These are phyloP conservation scores for Nigrospora osmanthi DNA, from an alignment of 2,329 filamentous ascomycete genomes.

Conservation along the genomic window DNA sequence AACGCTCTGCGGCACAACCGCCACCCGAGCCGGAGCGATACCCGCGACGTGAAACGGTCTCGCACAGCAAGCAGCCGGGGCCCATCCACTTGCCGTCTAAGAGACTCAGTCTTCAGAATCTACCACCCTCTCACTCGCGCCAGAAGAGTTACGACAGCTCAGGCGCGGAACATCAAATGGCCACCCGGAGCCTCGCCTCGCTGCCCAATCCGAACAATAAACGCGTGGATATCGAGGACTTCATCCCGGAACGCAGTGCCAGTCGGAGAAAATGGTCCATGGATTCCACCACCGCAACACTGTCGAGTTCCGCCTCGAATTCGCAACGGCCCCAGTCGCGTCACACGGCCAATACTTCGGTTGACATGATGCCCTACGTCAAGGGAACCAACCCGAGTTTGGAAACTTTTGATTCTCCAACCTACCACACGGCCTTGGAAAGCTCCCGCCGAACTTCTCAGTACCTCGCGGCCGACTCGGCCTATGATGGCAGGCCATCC, in stretches of 20 bases:
- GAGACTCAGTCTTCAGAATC: conserved; percentile 11
- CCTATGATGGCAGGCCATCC: background rate
- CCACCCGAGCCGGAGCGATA: background rate
- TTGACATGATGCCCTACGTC: conserved; percentile 25
- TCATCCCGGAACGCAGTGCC: conserved; percentile 26
- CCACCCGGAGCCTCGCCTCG: conserved; percentile 15
- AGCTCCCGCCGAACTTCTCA: conserved; percentile 2
- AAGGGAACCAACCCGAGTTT: conserved; percentile 8
- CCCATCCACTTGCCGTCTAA: conserved; percentile 9
- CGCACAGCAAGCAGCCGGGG: conserved; percentile 7
- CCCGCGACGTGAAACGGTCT: conserved; percentile 5
- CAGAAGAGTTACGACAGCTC: background rate
- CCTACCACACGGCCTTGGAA: conserved; percentile 3
- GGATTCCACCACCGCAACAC: conserved; percentile 30
- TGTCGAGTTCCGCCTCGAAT: conserved; percentile 32
- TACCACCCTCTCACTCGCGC: conserved; percentile 2
- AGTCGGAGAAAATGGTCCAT: conserved; percentile 31
- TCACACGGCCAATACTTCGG: conserved; percentile 36
- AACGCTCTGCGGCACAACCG: background rate
- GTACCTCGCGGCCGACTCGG: too few species aligned
- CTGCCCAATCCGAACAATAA: conserved; percentile 13
- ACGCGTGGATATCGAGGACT: conserved; percentile 26
- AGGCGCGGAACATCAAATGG: background rate
- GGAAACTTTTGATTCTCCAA: conserved; percentile 1
- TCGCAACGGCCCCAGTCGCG: conserved; percentile 31